phyloP scores from a whole-genome alignment of 768 basidiomycete genomes.

The Russula earlei region DNA sequence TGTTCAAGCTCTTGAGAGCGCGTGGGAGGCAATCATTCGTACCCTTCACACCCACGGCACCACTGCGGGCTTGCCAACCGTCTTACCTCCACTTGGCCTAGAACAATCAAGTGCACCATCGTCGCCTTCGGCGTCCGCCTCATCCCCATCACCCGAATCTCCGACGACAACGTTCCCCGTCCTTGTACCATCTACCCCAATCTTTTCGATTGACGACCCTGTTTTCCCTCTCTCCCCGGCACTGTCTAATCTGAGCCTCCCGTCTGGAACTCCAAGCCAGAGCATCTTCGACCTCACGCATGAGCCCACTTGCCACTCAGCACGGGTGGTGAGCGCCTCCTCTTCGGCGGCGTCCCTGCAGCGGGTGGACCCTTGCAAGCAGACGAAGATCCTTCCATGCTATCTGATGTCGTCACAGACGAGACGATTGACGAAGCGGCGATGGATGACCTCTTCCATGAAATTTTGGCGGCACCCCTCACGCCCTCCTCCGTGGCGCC shows the following conservation, averaged over 20 bases:
- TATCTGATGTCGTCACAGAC: conserved; percentile 21
- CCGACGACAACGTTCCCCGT: conserved; percentile 27
- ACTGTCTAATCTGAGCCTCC: conserved; percentile 24
- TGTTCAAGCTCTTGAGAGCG: conserved; percentile 67
- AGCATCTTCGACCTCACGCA: conserved; percentile 28
- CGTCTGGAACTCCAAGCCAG: conserved; percentile 26
- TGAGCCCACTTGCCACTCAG: conserved; percentile 91
- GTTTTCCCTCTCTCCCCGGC: conserved; percentile 31
- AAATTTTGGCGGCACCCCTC: conserved; percentile 52
- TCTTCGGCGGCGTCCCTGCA: conserved; percentile 74
- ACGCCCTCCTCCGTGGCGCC: conserved; percentile 28
- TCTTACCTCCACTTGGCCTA: conserved; percentile 21
- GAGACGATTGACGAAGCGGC: conserved; percentile 43
- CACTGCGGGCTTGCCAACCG: conserved; percentile 35
- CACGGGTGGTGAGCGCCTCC: conserved; percentile 89
- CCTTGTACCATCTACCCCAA: conserved; percentile 27
- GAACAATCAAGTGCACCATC: conserved; percentile 5
- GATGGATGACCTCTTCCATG: conserved; percentile 61
- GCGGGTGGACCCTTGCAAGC: conserved; percentile 62
- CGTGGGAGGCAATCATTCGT: conserved; percentile 74
- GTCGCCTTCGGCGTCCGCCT: conserved; percentile 10
- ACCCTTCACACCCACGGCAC: conserved; percentile 63
- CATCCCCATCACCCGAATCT: conserved; percentile 26
- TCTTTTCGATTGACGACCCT: conserved; percentile 26
- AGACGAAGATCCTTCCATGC: conserved; percentile 14